These are phyloP conservation scores for Colletotrichum liriopes DNA, from an alignment of 2,329 filamentous ascomycete genomes.

Conservation along the genomic window DNA sequence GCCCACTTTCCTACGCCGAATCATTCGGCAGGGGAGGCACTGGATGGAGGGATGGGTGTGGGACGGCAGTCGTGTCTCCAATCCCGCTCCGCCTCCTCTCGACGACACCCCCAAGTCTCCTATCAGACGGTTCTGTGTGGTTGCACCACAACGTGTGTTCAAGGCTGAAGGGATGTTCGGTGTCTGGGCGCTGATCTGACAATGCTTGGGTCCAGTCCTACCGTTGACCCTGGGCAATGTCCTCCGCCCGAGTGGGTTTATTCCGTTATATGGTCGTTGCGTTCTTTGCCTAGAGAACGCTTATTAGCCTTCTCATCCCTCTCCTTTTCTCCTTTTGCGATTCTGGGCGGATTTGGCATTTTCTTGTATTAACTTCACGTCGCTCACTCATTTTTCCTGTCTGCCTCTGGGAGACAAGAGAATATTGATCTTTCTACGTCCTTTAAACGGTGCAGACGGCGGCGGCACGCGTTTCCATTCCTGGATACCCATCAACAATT, in stretches of 20 bases:
- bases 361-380: constrained; percentile 14
- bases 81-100: constrained; percentile 27
- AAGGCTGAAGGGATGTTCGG: constrained; percentile 30
- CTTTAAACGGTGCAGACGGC: background rate
- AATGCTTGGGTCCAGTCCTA: constrained; percentile 25
- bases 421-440: background rate
- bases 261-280: constrained; percentile 11
- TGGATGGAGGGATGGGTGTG: constrained; percentile 2
- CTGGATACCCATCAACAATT: background rate
- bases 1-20: constrained; percentile 30
- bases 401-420: background rate
- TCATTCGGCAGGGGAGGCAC: background rate
- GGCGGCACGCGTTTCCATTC: background rate
- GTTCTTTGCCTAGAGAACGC: constrained; percentile 10
- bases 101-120: constrained; percentile 23
- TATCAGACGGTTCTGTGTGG: constrained; percentile 37
- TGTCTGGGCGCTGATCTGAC: constrained; percentile 33
- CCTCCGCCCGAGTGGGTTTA: constrained; percentile 32
- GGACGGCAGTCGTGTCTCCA: constrained; percentile 39
- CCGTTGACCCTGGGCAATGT: background rate
- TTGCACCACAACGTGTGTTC: constrained; percentile 22
- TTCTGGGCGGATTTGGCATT: constrained; percentile 17
- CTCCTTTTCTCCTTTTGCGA: constrained; percentile 1
- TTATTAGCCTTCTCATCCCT: constrained; percentile 32
- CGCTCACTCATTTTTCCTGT: constrained; percentile 21